phyloP scores from a whole-genome alignment of 2,329 filamentous ascomycete genomes.

The Remersonia thermophila region DNA sequence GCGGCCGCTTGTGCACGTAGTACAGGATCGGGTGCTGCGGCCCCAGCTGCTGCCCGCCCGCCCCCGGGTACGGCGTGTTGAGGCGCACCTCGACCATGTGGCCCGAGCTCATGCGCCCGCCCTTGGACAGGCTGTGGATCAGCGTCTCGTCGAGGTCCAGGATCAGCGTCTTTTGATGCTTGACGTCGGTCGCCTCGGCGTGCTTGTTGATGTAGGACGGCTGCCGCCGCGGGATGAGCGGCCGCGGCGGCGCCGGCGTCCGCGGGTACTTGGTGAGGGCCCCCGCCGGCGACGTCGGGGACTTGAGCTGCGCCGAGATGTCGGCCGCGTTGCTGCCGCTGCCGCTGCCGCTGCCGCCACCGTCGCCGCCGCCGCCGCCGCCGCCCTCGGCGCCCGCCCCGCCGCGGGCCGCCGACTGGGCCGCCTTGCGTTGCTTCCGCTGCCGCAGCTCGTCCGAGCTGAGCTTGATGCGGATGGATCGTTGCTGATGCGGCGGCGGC shows the following conservation, averaged over 20 bases:
- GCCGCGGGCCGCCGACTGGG: conserved; percentile 31
- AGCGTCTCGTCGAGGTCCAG: conserved; percentile 93
- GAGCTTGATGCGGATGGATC: conserved; percentile 84
- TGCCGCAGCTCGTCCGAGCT: conserved; percentile 68
- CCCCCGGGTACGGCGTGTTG: conserved; percentile 56
- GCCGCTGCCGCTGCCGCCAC: too few species aligned
- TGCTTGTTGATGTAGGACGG: conserved; percentile 65
- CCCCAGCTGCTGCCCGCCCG: conserved; percentile 55
- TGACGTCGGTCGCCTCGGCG: conserved; percentile 35
- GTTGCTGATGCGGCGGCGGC: conserved; percentile 48
- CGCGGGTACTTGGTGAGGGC: conserved; percentile 82
- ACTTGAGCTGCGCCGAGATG: conserved; percentile 76
- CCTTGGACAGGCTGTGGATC: conserved; percentile 96
- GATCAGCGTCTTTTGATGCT: conserved; percentile 82
- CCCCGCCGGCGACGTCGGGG: conserved; percentile 71
- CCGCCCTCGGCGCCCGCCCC: too few species aligned
- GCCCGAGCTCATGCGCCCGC: conserved; percentile 85
- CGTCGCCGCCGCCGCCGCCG: too few species aligned
- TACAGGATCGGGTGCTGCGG: conserved; percentile 95
- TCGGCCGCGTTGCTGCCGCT: conserved; percentile 35
- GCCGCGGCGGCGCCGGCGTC: conserved; percentile 76
- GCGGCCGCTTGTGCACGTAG: conserved; percentile 95
- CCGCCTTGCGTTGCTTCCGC: conserved; percentile 54
- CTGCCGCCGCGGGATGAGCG: conserved; percentile 77
- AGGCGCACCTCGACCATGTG: conserved; percentile 98